Base-by-base conservation (phyloP, 2,329 filamentous ascomycete species). In the Colletotrichum falcatum region DNA sequence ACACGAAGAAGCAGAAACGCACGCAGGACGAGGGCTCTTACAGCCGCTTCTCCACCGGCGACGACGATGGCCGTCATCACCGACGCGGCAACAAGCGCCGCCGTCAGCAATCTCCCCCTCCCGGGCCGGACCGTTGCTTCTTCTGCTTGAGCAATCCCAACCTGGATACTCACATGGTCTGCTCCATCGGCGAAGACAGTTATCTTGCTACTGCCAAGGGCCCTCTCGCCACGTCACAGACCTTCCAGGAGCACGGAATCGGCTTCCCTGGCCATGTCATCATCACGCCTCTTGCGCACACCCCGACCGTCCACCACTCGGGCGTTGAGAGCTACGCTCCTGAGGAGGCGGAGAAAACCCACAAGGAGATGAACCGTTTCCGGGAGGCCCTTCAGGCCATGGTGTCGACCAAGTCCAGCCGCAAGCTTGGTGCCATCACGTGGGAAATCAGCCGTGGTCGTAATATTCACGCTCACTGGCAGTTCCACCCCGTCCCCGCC, bases 191-290 rank as follows among this genome's bases (percentile, higher is more conserved):
- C 63, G 91, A 94, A 23, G 92, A 97, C 71, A 88, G 90, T 64
- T 98, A 98, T 79, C 82, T 98, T 65, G 97, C 96, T 35, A 96
- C 92, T 30, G 94, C 96, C 70, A 98, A 97, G 80, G 96, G 96
- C 0, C 95, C 96, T 6, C 86, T 99, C 0, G 91, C 93, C 1
- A 92, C 90, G 1, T 81, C 88, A 0, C 83, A 87, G 9, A 95
- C 91, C 2, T 97, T 94, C 78, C 76, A 80, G 20, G 78, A 85
- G 11, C 83, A 90, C 0, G 88, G 89, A 6, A 86, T 98, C 5
- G 83, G 86, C 28, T 97, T 95, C 77, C 94, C 95, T 0, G 89
- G 90, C 26, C 96, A 99, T 80, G 90, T 97, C 76, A 90, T 99
- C 72, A 95, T 99, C 76, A 95, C 98, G 70, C 95, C 96, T 0